Base-by-base conservation (phyloP, 768 basidiomycete genomes). In the Exsudoporus frostii region DNA sequence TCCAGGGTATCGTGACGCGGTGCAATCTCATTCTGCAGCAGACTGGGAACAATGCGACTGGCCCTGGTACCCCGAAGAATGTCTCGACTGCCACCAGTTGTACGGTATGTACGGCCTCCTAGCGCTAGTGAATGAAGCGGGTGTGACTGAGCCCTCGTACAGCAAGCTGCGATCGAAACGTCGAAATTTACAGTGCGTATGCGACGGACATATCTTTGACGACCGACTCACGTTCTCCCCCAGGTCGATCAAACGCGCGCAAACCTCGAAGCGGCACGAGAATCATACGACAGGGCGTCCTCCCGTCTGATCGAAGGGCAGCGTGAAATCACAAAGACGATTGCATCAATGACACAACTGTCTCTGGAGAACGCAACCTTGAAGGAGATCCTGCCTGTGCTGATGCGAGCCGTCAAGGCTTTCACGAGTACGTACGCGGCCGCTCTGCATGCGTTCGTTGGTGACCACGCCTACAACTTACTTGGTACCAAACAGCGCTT, bases 171-270 rank as follows among this genome's bases (percentile, higher is more conserved):
- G 1, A 19, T 59, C 13, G 52, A 59, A 30, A 45, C 52, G 5
- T 34, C 58, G 1, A 59, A 55, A 24, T 59, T 59, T 36, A 19
- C 38, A 2, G 57, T 59, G 29, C 42, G 57, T 55, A 10, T 14
- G 20, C 17, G 17, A 11, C 11, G 7, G 25, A 37, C n/a, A 32
- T 37, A 13, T 1, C 24, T 3, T 25, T 13, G 20, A 37, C 10
- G 39, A 22, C 11, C 9, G 17, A 5, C 36, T 27, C 7, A 48
- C 22, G 1, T n/a, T 38, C 17, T 10, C 32, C 11, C 20, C 11
- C 4, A 61, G 60, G 59, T 61, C 15, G 59, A 61, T 43, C 60
- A 61, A 56, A 61, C 60, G 9, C 60, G 60, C 7, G 60, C 49
- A 25, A 61, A 61, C 27, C 51, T 61, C n/a, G 60, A 60, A 48